Conservation (phyloP, 1,139 yeast species). For the Tardiomyces digboiensis region DNA sequence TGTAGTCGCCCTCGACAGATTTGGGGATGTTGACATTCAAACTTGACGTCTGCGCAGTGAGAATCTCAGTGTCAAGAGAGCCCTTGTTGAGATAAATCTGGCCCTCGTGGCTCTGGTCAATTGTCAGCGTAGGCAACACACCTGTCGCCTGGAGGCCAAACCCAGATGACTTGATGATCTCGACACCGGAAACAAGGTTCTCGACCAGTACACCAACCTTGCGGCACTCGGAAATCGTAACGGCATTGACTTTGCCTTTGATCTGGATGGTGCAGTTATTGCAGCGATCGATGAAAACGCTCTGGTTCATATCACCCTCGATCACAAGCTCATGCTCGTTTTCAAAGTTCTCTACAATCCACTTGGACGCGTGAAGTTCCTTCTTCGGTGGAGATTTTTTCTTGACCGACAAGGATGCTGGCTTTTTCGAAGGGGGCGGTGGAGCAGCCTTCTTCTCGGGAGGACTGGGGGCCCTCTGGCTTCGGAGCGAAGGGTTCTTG, state of each 20-base stretch:
- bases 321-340: conserved; percentile 50
- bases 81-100: conserved; percentile 66
- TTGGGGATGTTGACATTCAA: conserved; percentile 72
- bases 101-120: conserved; percentile 88
- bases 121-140: conserved; percentile 66
- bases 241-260: conserved; percentile 87
- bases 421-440: conserved; percentile 30
- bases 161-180: conserved; percentile 69
- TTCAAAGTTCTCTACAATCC: conserved; percentile 80
- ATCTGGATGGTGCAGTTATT: conserved; percentile 63
- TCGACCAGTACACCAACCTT: conserved; percentile 75
- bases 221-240: conserved; percentile 65
- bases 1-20: conserved; percentile 33
- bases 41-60: conserved; percentile 75
- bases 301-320: conserved; percentile 79
- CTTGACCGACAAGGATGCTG: conserved; percentile 34
- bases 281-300: conserved; percentile 83
- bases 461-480: conserved; percentile 29
- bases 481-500: conserved; percentile 78
- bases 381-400: conserved; percentile 61
- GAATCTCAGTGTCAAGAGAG: conserved; percentile 64
- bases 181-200: conserved; percentile 79
- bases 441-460: conserved; percentile 35
- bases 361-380: conserved; percentile 77
- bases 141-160: conserved; percentile 84